phyloP scores from a whole-genome alignment of 2,329 filamentous ascomycete species.

The Fusarium devonianum region DNA sequence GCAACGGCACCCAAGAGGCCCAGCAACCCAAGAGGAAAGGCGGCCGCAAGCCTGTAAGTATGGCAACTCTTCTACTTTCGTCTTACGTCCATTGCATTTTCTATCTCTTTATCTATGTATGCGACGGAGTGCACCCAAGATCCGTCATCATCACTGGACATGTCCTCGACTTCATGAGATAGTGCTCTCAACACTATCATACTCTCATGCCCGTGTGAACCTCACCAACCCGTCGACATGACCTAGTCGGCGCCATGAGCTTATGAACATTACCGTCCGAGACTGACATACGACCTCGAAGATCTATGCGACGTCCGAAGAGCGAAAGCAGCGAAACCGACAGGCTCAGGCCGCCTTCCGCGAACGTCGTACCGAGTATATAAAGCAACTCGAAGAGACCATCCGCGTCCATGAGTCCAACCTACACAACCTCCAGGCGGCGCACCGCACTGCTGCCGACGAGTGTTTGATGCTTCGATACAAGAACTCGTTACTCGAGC shows the following conservation, averaged over 20 bases:
- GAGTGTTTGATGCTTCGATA: conserved; percentile 98
- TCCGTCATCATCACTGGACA: not conserved
- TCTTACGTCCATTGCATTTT: conserved; percentile 3
- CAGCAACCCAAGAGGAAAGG: conserved; percentile 92
- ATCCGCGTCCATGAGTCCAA: conserved; percentile 98
- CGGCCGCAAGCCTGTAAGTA: conserved; percentile 89
- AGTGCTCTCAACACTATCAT: conserved; percentile 2
- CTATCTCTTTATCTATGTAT: not conserved
- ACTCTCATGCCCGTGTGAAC: too few species aligned
- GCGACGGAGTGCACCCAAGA: not conserved
- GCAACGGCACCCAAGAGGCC: conserved; percentile 55
- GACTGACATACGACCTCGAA: conserved; percentile 49
- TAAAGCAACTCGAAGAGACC: conserved; percentile 97
- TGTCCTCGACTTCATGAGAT: not conserved
- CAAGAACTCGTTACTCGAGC: conserved; percentile 95
- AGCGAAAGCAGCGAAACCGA: conserved; percentile 95
- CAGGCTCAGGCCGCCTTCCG: conserved; percentile 98
- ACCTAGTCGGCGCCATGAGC: too few species aligned
- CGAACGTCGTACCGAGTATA: conserved; percentile 96
- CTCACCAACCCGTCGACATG: not conserved
- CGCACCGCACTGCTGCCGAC: conserved; percentile 91
- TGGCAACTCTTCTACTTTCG: conserved; percentile 48
- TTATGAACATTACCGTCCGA: too few species aligned
- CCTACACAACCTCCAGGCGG: conserved; percentile 89
- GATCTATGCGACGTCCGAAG: conserved; percentile 99